phyloP scores from a whole-genome alignment of 352 stramenopile genomes.

The Pythium brassicae region DNA sequence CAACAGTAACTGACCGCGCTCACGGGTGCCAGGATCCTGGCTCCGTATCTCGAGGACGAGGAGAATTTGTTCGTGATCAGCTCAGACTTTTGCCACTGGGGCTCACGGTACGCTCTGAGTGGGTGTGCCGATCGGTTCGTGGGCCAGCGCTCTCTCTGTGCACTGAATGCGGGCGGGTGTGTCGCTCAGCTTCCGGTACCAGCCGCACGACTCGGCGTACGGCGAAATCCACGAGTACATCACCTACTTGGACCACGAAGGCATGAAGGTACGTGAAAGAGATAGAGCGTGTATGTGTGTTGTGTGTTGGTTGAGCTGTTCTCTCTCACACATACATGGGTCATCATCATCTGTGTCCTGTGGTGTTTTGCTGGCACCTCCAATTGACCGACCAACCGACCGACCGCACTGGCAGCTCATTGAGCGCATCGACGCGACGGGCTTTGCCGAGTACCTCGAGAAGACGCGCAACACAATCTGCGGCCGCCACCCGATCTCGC shows the following conservation, averaged over 20 bases:
- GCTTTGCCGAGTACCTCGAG: constrained; percentile 94
- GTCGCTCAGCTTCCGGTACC: constrained; percentile 83
- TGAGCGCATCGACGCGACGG: constrained; percentile 83
- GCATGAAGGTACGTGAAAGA: constrained; percentile 58
- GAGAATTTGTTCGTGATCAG: constrained; percentile 95
- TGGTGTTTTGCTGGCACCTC: not conserved
- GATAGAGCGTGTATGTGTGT: not conserved
- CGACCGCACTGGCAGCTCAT: constrained; percentile 69
- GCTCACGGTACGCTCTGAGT: constrained; percentile 45
- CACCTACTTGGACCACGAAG: constrained; percentile 91
- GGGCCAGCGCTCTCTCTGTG: too few relatives aligned
- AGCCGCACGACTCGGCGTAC: constrained; percentile 76
- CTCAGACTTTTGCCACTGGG: constrained; percentile 98
- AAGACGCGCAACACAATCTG: constrained; percentile 97
- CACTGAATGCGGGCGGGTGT: too few relatives aligned
- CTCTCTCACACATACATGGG: not conserved
- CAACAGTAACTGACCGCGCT: too few relatives aligned
- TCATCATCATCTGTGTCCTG: too few relatives aligned
- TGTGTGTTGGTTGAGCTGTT: not conserved
- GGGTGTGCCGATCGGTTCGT: too few relatives aligned
- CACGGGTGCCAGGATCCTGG: constrained; percentile 65
- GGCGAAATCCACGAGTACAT: constrained; percentile 95
- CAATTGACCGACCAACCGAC: not conserved
- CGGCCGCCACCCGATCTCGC: constrained; percentile 92
- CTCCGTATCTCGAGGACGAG: constrained; percentile 88